Conservation (phyloP, 805 yeast species). For the Metschnikowia shivogae region DNA sequence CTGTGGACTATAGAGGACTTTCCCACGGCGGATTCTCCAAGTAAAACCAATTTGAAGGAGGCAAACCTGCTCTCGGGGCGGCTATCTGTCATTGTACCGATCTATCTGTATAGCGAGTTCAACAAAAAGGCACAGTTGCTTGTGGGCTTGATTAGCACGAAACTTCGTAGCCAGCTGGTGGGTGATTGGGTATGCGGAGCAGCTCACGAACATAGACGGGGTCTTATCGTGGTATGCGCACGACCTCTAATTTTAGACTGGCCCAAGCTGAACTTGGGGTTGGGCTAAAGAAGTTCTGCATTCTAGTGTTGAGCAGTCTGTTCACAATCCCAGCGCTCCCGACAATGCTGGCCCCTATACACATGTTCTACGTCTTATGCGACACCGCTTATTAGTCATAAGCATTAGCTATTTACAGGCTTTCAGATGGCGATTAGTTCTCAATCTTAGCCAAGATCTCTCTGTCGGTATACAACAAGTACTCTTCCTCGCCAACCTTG, state of each 20-base stretch:
- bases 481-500: constrained; percentile 82
- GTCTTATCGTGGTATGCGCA: constrained; percentile 7
- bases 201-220: constrained; percentile 2
- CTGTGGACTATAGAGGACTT: constrained; percentile 88
- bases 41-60: constrained; percentile 81
- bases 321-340: too few species aligned
- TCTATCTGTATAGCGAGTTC: not conserved
- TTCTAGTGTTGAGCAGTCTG: not conserved
- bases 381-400: not conserved
- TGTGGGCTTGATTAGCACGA: too few species aligned
- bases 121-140: too few species aligned
- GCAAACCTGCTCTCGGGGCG: constrained; percentile 24
- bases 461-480: constrained; percentile 81
- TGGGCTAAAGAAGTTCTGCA: not conserved
- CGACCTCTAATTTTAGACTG: constrained; percentile 4
- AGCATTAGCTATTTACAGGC: constrained; percentile 7
- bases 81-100: constrained; percentile 3
- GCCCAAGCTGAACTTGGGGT: not conserved
- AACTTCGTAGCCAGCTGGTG: not conserved
- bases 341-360: too few species aligned
- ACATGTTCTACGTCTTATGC: not conserved
- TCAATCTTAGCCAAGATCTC: constrained; percentile 93
- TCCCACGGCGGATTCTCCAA: constrained; percentile 98
- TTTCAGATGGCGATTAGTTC: constrained; percentile 20
- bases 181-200: not conserved